A percentile compares a stretch with the other conserved stretches of the same genome.
Evolutionary conservation across 2,329 filamentous ascomycete species (phyloP).

Genomic region (Coniochaeta hoffmannii): DNA sequence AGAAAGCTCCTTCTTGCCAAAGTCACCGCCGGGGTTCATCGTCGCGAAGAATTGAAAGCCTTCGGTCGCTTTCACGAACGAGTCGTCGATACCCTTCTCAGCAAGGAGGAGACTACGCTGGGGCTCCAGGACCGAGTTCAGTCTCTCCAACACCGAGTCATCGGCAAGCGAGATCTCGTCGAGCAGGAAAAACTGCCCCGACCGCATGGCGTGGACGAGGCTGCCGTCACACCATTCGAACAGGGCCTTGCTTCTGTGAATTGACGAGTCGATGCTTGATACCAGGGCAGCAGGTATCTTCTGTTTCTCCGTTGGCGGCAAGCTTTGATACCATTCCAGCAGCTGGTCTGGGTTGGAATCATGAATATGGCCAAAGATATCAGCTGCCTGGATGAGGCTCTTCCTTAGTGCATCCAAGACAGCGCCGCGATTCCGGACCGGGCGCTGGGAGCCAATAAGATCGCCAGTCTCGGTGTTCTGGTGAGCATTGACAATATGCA

Average conservation of each 20-base stretch:
- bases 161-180: constrained; percentile 98
- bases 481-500: constrained; percentile 93
- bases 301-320: constrained; percentile 35
- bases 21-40: constrained; percentile 98
- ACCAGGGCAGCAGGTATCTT: constrained; percentile 39
- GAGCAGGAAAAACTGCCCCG: constrained; percentile 82
- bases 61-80: constrained; percentile 64
- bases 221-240: constrained; percentile 97
- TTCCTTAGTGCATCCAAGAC: constrained; percentile 58
- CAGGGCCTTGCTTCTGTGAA: constrained; percentile 67
- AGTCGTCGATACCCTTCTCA: constrained; percentile 84
- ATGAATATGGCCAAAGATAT: constrained; percentile 28
- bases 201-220: constrained; percentile 87
- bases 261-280: constrained; percentile 37
- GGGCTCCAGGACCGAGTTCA: constrained; percentile 94
- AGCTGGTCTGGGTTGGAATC: constrained; percentile 45
- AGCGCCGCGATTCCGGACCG: constrained; percentile 74
- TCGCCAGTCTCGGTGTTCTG: constrained; percentile 98
- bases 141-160: constrained; percentile 88
- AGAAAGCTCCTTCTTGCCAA: constrained; percentile 95
- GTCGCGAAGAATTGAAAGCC: constrained; percentile 96
- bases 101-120: constrained; percentile 80
- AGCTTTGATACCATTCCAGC: constrained; percentile 49
- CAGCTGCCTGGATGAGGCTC: constrained; percentile 48
- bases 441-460: constrained; percentile 89